Evolutionary conservation across 2,329 filamentous ascomycete genomes (phyloP).

Genomic region (Colletotrichum sp.): DNA sequence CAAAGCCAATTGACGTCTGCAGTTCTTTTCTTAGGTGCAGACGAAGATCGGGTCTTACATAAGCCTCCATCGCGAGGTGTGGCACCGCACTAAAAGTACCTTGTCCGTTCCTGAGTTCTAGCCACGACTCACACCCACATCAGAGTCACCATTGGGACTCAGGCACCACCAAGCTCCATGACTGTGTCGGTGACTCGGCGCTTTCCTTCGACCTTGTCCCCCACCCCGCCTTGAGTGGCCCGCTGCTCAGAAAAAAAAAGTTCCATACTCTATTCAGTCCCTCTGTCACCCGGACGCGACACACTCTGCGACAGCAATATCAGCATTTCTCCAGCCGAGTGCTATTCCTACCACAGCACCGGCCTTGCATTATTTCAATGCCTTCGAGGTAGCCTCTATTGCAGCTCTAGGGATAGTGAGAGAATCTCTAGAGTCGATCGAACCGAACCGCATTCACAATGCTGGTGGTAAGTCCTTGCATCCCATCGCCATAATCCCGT

Average conservation of each 20-base stretch:
- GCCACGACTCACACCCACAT: not conserved
- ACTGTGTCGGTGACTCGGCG: conserved; percentile 19
- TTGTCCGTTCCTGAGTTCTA: not conserved
- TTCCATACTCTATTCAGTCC: conserved; percentile 3
- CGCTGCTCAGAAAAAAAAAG: conserved; percentile 18
- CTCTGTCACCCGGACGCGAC: conserved; percentile 3
- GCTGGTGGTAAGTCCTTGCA: conserved; percentile 52
- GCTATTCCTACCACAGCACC: not conserved
- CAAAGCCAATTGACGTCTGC: not conserved
- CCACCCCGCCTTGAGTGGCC: conserved; percentile 20
- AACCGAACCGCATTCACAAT: conserved; percentile 38
- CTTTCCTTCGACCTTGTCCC: conserved; percentile 15
- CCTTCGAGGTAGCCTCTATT: conserved; percentile 71
- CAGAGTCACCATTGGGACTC: not conserved
- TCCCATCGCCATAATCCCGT: not conserved
- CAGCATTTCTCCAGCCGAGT: conserved; percentile 5
- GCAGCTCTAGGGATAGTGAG: conserved; percentile 80
- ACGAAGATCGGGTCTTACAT: conserved; percentile 1
- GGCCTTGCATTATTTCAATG: conserved; percentile 53
- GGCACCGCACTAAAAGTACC: not conserved
- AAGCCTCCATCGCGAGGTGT: not conserved
- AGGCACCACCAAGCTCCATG: conserved; percentile 1
- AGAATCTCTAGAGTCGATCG: conserved; percentile 77
- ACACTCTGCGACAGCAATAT: not conserved
- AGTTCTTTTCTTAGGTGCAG: not conserved